These are phyloP conservation scores for Hirsutella minnesotensis DNA, from an alignment of 2,329 filamentous ascomycete species.

Conservation along the genomic window DNA sequence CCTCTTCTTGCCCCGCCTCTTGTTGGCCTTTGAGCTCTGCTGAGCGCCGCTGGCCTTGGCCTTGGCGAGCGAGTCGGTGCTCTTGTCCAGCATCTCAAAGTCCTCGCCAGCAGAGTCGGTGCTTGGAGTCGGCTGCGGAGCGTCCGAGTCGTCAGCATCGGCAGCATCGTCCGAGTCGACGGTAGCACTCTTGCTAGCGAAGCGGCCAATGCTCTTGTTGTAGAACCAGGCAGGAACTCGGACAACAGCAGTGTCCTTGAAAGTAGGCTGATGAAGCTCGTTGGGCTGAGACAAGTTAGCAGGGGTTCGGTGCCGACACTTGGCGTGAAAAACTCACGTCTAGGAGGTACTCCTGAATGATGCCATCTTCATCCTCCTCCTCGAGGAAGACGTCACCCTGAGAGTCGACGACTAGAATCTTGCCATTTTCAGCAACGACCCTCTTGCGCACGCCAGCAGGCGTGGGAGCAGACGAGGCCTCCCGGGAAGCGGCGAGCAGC, in stretches of 20 bases:
- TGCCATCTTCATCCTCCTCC: slow-evolving; percentile 78
- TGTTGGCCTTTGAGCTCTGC: slow-evolving; percentile 34
- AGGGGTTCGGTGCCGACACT: too few relatives aligned
- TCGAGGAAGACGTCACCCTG: slow-evolving; percentile 91
- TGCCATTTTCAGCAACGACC: slow-evolving; percentile 89
- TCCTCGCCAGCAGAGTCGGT: slow-evolving; percentile 47
- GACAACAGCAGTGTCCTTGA: slow-evolving; percentile 73
- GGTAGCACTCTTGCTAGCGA: slow-evolving; percentile 30
- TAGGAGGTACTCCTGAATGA: slow-evolving; percentile 70
- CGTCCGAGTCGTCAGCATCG: slow-evolving; percentile 38
- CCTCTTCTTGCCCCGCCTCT: slow-evolving; percentile 33
- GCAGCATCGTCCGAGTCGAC: slow-evolving; percentile 33
- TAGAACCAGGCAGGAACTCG: slow-evolving; percentile 68
- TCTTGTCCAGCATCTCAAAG: slow-evolving; percentile 53
- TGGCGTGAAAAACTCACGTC: slow-evolving; percentile 51
- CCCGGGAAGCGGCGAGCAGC: slow-evolving; percentile 18
- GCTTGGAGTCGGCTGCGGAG: slow-evolving; percentile 38
- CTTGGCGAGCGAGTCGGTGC: slow-evolving; percentile 40
- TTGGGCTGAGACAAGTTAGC: slow-evolving; percentile 45
- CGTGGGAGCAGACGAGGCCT: slow-evolving; percentile 38
- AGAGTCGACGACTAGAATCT: slow-evolving; percentile 85
- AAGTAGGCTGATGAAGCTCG: slow-evolving; percentile 64
- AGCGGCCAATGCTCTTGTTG: slow-evolving; percentile 39
- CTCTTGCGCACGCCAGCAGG: slow-evolving; percentile 72
- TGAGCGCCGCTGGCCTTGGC: slow-evolving; percentile 38